phyloP scores from a whole-genome alignment of 2,329 filamentous ascomycete genomes.

The Arthrobotrys musiformis region DNA sequence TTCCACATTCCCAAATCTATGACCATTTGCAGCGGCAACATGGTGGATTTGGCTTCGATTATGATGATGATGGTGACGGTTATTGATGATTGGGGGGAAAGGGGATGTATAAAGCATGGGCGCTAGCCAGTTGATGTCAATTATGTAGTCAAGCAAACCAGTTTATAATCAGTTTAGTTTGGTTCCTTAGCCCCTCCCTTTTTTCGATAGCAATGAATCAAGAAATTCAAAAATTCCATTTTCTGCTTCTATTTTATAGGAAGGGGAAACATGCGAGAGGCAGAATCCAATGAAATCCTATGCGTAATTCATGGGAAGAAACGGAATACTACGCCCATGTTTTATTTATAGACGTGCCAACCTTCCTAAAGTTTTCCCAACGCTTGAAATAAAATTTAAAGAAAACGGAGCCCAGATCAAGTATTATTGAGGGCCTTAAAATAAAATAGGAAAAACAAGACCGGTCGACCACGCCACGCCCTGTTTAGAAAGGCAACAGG shows the following conservation, averaged over 20 bases:
- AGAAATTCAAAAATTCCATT: no score
- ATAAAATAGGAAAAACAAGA: neutral
- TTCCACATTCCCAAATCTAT: constrained; percentile 61
- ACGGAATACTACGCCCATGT: no score
- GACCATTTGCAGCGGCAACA: constrained; percentile 62
- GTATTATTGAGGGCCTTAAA: no score
- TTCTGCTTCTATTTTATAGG: neutral
- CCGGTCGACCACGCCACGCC: no score
- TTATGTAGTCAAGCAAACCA: no score
- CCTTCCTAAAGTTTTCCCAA: neutral
- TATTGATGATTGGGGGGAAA: neutral
- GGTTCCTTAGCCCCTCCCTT: no score
- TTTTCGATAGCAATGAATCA: no score
- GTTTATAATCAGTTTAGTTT: no score
- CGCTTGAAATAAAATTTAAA: no score
- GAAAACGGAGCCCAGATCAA: neutral
- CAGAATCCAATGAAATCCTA: neutral
- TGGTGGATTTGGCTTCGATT: constrained; percentile 57
- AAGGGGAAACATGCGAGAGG: neutral
- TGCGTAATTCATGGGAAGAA: neutral
- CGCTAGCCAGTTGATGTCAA: no score
- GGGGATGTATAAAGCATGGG: no score
- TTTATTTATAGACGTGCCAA: neutral
- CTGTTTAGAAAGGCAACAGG: neutral
- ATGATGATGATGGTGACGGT: constrained; percentile 25